A percentile compares a stretch with the other conserved stretches of the same genome.
These are phyloP conservation scores for Fusarium sp. DNA, from an alignment of 2,329 filamentous ascomycete genomes.

Conservation along the genomic window DNA sequence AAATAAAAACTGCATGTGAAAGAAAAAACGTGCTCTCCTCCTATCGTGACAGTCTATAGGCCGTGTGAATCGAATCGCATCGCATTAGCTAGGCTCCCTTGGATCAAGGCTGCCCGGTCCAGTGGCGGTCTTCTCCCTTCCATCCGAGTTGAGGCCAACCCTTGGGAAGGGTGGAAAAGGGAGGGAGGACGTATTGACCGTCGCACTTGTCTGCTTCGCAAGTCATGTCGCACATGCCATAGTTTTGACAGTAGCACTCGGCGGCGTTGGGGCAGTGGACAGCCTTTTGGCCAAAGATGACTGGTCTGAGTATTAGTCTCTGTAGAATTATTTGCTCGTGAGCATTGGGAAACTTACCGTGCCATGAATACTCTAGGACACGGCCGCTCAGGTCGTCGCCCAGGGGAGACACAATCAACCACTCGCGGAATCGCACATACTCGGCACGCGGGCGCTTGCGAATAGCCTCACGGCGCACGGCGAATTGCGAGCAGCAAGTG, in stretches of 20 bases:
- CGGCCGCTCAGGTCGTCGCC: conserved; percentile 67
- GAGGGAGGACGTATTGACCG: conserved; percentile 69
- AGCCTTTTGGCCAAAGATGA: conserved; percentile 68
- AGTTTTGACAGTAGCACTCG: conserved; percentile 76
- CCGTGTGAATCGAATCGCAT: conserved; percentile 7
- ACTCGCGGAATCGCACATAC: conserved; percentile 68
- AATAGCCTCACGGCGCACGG: conserved; percentile 66
- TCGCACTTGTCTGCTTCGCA: conserved; percentile 62
- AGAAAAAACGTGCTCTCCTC: conserved; percentile 10
- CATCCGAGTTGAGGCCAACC: conserved; percentile 66
- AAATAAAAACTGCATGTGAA: conserved; percentile 3
- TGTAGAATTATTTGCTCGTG: background rate
- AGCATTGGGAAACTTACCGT: conserved; percentile 59
- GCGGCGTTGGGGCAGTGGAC: conserved; percentile 71
- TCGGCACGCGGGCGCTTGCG: conserved; percentile 59
- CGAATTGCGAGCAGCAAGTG: conserved; percentile 76
- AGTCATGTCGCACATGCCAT: conserved; percentile 66
- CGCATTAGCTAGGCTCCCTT: background rate
- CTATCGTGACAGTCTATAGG: conserved; percentile 20
- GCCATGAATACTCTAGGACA: conserved; percentile 75
- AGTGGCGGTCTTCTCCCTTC: conserved; percentile 44
- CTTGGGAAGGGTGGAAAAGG: conserved; percentile 66
- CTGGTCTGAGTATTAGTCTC: conserved; percentile 48
- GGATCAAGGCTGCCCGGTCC: conserved; percentile 39
- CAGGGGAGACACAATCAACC: conserved; percentile 68